Base-by-base conservation (phyloP, 192 early-diverging fungal species). In the Linnemannia elongata region DNA sequence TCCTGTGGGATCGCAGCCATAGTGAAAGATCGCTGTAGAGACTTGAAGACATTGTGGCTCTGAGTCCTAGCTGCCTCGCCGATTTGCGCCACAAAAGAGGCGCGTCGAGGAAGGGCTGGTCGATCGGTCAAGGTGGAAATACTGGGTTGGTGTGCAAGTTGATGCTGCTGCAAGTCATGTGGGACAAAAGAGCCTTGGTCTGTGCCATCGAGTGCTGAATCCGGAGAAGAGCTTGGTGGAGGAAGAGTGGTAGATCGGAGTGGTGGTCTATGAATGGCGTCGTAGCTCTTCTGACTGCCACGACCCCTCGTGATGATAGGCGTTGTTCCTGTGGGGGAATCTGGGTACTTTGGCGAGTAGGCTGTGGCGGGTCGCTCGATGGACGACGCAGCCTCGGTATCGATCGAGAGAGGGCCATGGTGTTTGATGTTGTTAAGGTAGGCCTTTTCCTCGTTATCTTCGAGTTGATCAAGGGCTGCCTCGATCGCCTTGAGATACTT, bases 401-500 rank as follows among this genome's bases (percentile, higher is more conserved):
- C 20, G 76, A 66, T 27, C 13, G 52, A 24, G 20, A 41, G 18
- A 24, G 74, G 74, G n/a, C 49, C 18, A 2, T 42, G 75, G 41
- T 35, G 60, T 57, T 41, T 77, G 6, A 4, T 0, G 18, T 22
- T 52, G 45, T 22, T 35, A 4, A 44, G 69, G 52, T 22, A 20
- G 6, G 69, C 6, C 1, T 35, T 3, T 13, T 72, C 69, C 5
- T 47, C 22, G 27, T 33, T n/a, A 38, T 44, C 27, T 0, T 77
- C 70, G 18, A 38, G 47, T 3, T 52, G 18, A 3, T 68, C 42
- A 30, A 87, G 24, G 15, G 85, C 79, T 36, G 38, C 38, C 42
- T 88, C 86, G n/a, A 91, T 88, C 9, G 80, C 87, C 78, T 93
- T 93, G 49, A 94, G 87, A 72, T 83, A 72, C 76, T 91, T 92